These are phyloP conservation scores for Cucumis hystrix DNA, from an alignment of 306 rosid genomes.

Conservation along the genomic window DNA sequence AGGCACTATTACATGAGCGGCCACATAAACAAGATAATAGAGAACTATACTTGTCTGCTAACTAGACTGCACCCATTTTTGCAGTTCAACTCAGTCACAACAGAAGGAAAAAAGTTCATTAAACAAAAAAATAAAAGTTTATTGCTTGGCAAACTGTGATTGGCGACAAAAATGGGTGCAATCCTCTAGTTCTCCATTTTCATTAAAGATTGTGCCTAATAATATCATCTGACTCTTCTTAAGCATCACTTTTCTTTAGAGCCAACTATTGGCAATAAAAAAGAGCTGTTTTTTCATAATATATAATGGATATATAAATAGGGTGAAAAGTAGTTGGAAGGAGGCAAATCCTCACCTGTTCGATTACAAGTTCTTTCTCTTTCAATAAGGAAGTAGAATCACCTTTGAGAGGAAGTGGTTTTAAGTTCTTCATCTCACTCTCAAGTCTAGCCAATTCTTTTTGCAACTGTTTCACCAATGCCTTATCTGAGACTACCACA, in stretches of 20 bases:
- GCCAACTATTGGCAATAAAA: not conserved
- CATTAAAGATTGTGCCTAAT: no score
- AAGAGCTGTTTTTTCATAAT: not conserved
- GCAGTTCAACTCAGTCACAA: no score
- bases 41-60: not conserved
- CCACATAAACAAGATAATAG: not conserved
- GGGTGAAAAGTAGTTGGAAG: not conserved
- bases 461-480: slow-evolving; percentile 68
- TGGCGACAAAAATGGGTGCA: no score
- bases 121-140: no score
- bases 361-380: slow-evolving; percentile 67
- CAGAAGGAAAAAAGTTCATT: no score
- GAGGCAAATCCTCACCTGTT: slow-evolving; percentile 40
- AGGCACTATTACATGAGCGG: slow-evolving; percentile 3
- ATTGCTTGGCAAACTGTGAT: no score
- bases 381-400: slow-evolving; percentile 33
- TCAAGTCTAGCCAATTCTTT: slow-evolving; percentile 62
- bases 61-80: no score
- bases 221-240: no score
- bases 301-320: not conserved
- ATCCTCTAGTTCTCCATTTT: not conserved
- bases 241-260: not conserved
- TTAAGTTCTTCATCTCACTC: slow-evolving; percentile 38
- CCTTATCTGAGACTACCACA: slow-evolving; percentile 64
- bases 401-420: slow-evolving; percentile 17